Evolutionary conservation across 768 basidiomycete genomes (phyloP).

Genomic region (Lactarius indigo): DNA sequence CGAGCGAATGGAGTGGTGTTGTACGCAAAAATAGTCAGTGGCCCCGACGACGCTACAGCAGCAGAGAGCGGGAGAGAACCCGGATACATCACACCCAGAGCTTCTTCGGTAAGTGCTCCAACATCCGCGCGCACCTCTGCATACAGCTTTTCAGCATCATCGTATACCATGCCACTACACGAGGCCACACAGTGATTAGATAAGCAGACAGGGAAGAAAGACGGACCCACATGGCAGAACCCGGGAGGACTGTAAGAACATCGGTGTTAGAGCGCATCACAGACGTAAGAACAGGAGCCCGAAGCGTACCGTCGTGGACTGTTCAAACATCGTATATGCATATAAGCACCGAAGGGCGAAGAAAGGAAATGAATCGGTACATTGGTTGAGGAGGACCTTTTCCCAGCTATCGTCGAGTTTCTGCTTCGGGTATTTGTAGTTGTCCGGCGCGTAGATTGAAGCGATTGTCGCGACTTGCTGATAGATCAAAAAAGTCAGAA

Average conservation of each 20-base stretch:
- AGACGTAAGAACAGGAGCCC: neutral
- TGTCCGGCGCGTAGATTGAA: slow-evolving; percentile 46
- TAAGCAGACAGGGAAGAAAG: slow-evolving; percentile 3
- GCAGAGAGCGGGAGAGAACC: slow-evolving; percentile 38
- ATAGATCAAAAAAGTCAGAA: neutral
- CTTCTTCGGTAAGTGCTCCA: slow-evolving; percentile 65
- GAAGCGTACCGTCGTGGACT: slow-evolving; percentile 77
- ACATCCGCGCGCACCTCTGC: slow-evolving; percentile 69
- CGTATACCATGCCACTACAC: slow-evolving; percentile 89
- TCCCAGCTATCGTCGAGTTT: slow-evolving; percentile 88
- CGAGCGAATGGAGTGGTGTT: slow-evolving; percentile 83
- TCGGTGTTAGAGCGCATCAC: neutral
- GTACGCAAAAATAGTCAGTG: slow-evolving; percentile 56
- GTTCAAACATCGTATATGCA: slow-evolving; percentile 1
- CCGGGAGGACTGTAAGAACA: slow-evolving; percentile 67
- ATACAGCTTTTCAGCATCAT: slow-evolving; percentile 89
- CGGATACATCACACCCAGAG: slow-evolving; percentile 64
- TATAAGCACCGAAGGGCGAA: neutral
- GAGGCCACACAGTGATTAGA: neutral
- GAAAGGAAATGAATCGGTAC: slow-evolving; percentile 39
- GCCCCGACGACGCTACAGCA: slow-evolving; percentile 35
- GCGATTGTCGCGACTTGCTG: slow-evolving; percentile 82
- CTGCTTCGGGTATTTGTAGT: slow-evolving; percentile 78
- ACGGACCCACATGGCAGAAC: slow-evolving; percentile 72
- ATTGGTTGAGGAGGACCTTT: slow-evolving; percentile 85